Percentiles rank a stretch among this genome's conserved stretches.
These are phyloP conservation scores for Dillenia suffruticosa DNA, from an alignment of 164 flowering plant genomes.

Conservation along the genomic window DNA sequence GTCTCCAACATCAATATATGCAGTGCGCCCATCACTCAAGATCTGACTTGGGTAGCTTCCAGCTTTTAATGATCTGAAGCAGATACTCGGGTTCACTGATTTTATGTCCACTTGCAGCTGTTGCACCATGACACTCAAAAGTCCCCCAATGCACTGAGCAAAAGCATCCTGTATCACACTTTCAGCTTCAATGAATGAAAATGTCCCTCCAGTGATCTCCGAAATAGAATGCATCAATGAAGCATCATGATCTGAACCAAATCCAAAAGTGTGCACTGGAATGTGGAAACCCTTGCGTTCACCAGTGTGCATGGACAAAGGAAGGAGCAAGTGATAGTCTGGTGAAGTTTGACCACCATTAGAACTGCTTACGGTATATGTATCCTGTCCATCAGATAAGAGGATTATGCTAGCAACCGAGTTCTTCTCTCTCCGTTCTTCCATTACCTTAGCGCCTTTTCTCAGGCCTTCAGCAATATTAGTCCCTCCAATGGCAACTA, in stretches of 20 bases:
- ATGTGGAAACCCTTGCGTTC: constrained; percentile 33
- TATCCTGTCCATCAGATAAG: constrained; percentile 65
- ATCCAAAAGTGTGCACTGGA: constrained; percentile 68
- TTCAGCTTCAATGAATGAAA: constrained; percentile 66
- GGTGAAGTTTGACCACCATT: constrained; percentile 21
- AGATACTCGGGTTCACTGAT: constrained; percentile 27
- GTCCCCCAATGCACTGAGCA: constrained; percentile 73
- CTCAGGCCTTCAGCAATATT: constrained; percentile 64
- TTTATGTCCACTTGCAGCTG: constrained; percentile 42
- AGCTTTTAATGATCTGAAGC: constrained; percentile 35
- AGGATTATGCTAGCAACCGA: constrained; percentile 55
- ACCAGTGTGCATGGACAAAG: constrained; percentile 29
- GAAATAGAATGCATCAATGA: constrained; percentile 61
- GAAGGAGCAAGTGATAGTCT: constrained; percentile 47
- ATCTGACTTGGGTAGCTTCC: constrained; percentile 48
- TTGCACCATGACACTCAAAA: constrained; percentile 56
- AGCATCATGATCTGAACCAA: constrained; percentile 70
- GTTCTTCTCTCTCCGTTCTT: constrained; percentile 49
- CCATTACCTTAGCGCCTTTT: constrained; percentile 60
- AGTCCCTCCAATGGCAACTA: constrained; percentile 61
- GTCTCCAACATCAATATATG: constrained; percentile 51
- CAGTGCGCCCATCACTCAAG: constrained; percentile 23
- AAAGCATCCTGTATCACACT: constrained; percentile 65
- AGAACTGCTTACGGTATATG: constrained; percentile 36
- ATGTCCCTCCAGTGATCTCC: constrained; percentile 64